A percentile compares a stretch with the other conserved stretches of the same genome.
Conservation (phyloP, 768 basidiomycete genomes). For the Pleurotus ostreatus region DNA sequence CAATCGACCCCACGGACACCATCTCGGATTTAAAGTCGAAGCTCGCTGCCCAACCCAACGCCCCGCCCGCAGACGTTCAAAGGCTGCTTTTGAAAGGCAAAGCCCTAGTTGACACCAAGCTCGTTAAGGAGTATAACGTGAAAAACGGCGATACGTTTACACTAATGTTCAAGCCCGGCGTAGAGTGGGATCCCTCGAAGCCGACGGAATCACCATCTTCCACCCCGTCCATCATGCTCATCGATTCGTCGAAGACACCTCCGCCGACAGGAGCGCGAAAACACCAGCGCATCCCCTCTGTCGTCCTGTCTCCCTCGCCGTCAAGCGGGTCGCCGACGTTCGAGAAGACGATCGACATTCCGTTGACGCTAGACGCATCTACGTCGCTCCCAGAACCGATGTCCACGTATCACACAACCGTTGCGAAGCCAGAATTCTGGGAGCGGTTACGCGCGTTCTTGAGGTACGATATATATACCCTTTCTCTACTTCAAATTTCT, state of each 20-base stretch:
- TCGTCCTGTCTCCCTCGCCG: constrained; percentile 75
- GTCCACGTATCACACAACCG: constrained; percentile 58
- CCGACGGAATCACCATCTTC: constrained; percentile 18
- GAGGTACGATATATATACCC: constrained; percentile 29
- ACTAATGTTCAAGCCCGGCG: constrained; percentile 80
- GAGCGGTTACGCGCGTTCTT: constrained; percentile 61
- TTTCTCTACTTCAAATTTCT: not conserved
- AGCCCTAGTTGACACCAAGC: constrained; percentile 81
- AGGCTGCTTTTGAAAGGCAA: constrained; percentile 93
- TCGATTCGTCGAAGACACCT: constrained; percentile 19
- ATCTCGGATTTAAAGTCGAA: constrained; percentile 76
- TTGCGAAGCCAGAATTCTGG: constrained; percentile 85
- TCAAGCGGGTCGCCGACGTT: constrained; percentile 35
- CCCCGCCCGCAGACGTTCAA: constrained; percentile 78
- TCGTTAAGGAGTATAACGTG: constrained; percentile 87
- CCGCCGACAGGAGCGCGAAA: constrained; percentile 28
- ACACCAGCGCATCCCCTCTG: constrained; percentile 71
- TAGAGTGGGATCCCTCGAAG: constrained; percentile 56
- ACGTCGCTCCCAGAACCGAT: constrained; percentile 38
- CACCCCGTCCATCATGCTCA: constrained; percentile 19
- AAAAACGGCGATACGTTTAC: constrained; percentile 80
- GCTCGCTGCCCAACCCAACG: constrained; percentile 60
- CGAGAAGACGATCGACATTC: constrained; percentile 57
- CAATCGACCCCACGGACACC: constrained; percentile 77
- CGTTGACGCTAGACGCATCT: constrained; percentile 60